Evolutionary conservation across 225 moss, liverwort and hornwort genomes (phyloP), one percentile per base, ranked within the genome.

Genomic region (Pleurozium schreberi): DNA sequence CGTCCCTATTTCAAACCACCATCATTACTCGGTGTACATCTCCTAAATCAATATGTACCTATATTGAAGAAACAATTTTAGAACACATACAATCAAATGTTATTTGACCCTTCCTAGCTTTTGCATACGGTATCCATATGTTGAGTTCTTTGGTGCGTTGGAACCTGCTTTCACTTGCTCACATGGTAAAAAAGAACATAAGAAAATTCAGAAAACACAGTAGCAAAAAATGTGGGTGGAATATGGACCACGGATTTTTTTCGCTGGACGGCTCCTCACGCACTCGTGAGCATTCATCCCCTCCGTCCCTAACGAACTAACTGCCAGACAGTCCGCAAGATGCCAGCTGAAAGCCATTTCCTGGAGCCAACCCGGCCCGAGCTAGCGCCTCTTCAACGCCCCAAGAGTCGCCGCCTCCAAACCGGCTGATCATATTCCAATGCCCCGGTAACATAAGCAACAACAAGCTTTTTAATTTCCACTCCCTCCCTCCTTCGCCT

Each of bases 71-170:
- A 47, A 31, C 1, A 0, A 47, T 18, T 31, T 18, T 12, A 1
- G 2, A 49, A 6, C 47, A 18, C 19, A 4, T 18, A 18, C 11
- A n/a, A n/a, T n/a, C 45, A 73, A 18, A 45, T 18, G n/a, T n/a
- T n/a, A n/a, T 31, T 47, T 47, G 31, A 74, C 4, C 49, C 8
- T 49, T 75, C 33, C 20, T 49, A 75, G 12, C 33, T 75, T 33
- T 33, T 49, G 20, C 49, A 75, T 49, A 20, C 0, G 0, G 0
- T 6, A 75, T 75, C 33, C 12, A 75, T 49, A 75, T 49, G 12
- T 33, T 0, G 1, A 0, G 0, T 0, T 75, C 33, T 75, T 49
- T 2, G 12, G 1, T 19, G 33, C 4, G 0, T 31, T 75, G 4
- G 2, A 75, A 33, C 20, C 33, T 20, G 20, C 75, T 33, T 30